A percentile compares a stretch with the other conserved stretches of the same genome.
Conservation (phyloP, 352 stramenopile species). For the Globisporangium polare region DNA sequence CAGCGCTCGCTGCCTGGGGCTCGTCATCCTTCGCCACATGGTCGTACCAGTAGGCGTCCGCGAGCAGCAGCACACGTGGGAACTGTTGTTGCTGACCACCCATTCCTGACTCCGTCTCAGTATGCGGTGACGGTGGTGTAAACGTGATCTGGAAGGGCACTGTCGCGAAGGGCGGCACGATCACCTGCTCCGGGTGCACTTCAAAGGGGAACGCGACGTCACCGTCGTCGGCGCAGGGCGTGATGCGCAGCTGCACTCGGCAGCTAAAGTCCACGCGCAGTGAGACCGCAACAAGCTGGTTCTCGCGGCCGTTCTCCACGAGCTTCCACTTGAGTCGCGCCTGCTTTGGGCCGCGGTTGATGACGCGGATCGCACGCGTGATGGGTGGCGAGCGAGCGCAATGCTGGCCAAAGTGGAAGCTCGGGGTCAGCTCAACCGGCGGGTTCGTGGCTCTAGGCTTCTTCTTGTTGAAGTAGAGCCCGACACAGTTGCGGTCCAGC, state of each 20-base stretch:
- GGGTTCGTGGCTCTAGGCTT: neutral
- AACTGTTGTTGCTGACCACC: neutral
- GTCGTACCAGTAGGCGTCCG: conserved; percentile 63
- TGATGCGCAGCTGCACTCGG: conserved; percentile 41
- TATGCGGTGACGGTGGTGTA: conserved; percentile 22
- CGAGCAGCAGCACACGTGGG: conserved; percentile 45
- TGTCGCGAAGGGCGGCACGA: conserved; percentile 32
- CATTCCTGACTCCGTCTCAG: neutral
- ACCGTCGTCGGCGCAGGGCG: conserved; percentile 20
- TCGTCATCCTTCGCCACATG: conserved; percentile 1
- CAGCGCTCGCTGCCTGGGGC: neutral
- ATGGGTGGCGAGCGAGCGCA: conserved; percentile 36
- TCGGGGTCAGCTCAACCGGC: conserved; percentile 19
- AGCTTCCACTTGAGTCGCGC: conserved; percentile 61
- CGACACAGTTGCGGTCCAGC: conserved; percentile 65
- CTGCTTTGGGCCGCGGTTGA: conserved; percentile 60
- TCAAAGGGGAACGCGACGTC: conserved; percentile 32
- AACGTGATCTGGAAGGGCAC: conserved; percentile 57
- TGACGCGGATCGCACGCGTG: conserved; percentile 50
- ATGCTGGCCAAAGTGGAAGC: conserved; percentile 42
- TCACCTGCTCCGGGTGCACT: conserved; percentile 16
- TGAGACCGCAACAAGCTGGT: conserved; percentile 52
- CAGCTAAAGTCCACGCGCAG: conserved; percentile 51
- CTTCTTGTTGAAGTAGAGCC: conserved; percentile 33
- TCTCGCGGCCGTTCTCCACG: conserved; percentile 36